phyloP scores from a whole-genome alignment of 2,329 filamentous ascomycete species.

The Penicillium sclerotiorum region DNA sequence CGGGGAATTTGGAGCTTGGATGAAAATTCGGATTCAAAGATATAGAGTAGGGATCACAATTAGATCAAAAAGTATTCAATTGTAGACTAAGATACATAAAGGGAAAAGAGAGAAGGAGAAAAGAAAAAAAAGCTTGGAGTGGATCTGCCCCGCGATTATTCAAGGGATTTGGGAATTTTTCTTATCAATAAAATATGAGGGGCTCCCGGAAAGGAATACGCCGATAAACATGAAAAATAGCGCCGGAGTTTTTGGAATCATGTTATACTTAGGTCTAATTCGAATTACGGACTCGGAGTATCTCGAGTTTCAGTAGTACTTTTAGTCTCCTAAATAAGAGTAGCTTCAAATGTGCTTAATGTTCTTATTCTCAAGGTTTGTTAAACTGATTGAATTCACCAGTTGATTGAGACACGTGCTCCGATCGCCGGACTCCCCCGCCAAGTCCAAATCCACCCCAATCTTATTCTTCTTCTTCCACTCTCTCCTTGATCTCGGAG shows the following conservation, averaged over 20 bases:
- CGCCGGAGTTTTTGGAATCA: not conserved
- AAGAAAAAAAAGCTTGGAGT: not conserved
- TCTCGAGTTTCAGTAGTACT: too few species aligned
- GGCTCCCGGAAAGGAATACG: too few species aligned
- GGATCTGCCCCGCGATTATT: not conserved
- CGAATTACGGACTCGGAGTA: too few species aligned
- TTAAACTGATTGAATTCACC: not conserved
- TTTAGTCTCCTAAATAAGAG: too few species aligned
- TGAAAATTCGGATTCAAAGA: not conserved
- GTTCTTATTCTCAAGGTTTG: too few species aligned
- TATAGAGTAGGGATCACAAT: not conserved
- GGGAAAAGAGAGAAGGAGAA: not conserved
- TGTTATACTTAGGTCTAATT: too few species aligned
- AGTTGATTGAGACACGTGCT: conserved; percentile 27
- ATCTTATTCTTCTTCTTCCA: conserved; percentile 10
- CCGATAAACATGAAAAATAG: too few species aligned
- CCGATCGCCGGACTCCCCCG: conserved; percentile 32
- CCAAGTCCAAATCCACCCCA: conserved; percentile 14
- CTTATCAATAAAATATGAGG: not conserved
- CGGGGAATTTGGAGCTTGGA: too few species aligned
- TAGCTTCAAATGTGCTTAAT: too few species aligned
- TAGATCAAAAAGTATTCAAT: not conserved
- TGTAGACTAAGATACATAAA: too few species aligned
- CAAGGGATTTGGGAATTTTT: not conserved
- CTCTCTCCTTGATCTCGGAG: conserved; percentile 12